These are phyloP conservation scores for Leucocoprinus leucothites DNA, from an alignment of 768 basidiomycete species.

Conservation along the genomic window DNA sequence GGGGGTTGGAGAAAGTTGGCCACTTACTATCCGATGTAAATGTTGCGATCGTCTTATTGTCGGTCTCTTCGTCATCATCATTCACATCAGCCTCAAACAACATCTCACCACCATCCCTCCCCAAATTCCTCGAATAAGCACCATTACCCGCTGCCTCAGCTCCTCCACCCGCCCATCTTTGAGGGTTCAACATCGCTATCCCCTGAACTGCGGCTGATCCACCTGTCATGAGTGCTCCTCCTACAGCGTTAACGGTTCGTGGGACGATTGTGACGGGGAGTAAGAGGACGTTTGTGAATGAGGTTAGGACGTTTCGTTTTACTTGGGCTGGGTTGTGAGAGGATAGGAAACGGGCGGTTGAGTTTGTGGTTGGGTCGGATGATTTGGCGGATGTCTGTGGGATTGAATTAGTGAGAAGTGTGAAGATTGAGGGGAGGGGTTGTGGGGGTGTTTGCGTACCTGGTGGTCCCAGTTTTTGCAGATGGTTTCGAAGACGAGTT, in stretches of 20 bases:
- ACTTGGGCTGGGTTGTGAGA: conserved; percentile 88
- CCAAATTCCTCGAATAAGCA: conserved; percentile 34
- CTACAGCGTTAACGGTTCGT: conserved; percentile 67
- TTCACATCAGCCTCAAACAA: conserved; percentile 48
- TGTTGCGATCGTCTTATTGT: conserved; percentile 1
- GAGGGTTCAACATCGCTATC: conserved; percentile 86
- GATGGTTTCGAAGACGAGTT: conserved; percentile 66
- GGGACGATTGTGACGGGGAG: conserved; percentile 97
- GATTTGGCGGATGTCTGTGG: too few species aligned
- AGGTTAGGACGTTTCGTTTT: conserved; percentile 89
- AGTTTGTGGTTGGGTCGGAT: conserved; percentile 10
- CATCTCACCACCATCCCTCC: conserved; percentile 33
- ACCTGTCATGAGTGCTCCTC: conserved; percentile 65
- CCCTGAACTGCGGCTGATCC: conserved; percentile 79
- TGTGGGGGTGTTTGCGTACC: too few species aligned
- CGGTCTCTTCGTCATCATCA: not conserved
- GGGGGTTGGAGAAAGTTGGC: not conserved
- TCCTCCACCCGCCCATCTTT: conserved; percentile 66
- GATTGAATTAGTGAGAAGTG: too few species aligned
- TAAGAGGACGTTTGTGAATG: conserved; percentile 86
- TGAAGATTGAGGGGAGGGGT: too few species aligned
- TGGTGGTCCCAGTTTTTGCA: conserved; percentile 81
- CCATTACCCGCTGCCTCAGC: conserved; percentile 16
- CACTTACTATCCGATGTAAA: conserved; percentile 8
- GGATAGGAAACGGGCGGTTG: conserved; percentile 59